Base-by-base conservation (phyloP, 2,329 filamentous ascomycete genomes). In the Endothia cerciana region DNA sequence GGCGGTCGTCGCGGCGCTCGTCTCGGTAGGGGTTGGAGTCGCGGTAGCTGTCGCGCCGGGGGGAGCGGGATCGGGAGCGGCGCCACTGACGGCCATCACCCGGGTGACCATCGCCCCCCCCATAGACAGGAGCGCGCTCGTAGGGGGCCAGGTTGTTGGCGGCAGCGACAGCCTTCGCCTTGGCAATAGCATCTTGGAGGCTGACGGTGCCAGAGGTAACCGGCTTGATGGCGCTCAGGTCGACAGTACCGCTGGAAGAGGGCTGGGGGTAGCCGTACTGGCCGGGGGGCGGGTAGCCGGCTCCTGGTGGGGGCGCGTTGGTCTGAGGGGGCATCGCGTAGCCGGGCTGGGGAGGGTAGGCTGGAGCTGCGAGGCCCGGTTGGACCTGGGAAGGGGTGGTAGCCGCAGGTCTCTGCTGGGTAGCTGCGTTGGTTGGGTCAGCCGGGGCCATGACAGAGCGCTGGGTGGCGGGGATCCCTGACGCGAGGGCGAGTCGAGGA, bases 1-100 rank as follows among this genome's bases (percentile, higher is more conserved):
- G 47, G 49, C 86, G 82, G 69, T 91, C 89, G 72, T 87, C 88
- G 71, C 93, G 89, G 72, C 93, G 88, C 77, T 97, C 92, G 75
- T 97, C 93, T 75, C 92, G 86, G 77, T 95, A 96, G 28, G 91
- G 91, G 74, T 92, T 94, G 78, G 90, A 89, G 74, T 88, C 89
- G 76, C 93, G 91, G 77, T 87, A 91, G 65, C 85, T 83, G 72
- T 92, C 90, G 73, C 91, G 89, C 63, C 87, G 84, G 62, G 85
- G 84, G 67, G 93, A 95, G 69, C 92, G 88, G 45, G 92, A 94
- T 68, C 91, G 86, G 36, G 89, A 90, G 62, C 84, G 83, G 73
- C 82, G 81, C 75, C 91, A 93, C 25, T 81, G 80, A 73, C 89
- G 82, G 65, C 80, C 79, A 65, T 83, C 77, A 66, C 75, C 77